Percentiles rank a stretch among this genome's conserved stretches.
Evolutionary conservation across 352 stramenopile genomes (phyloP).

Genomic region (Aphanomyces invadans): DNA sequence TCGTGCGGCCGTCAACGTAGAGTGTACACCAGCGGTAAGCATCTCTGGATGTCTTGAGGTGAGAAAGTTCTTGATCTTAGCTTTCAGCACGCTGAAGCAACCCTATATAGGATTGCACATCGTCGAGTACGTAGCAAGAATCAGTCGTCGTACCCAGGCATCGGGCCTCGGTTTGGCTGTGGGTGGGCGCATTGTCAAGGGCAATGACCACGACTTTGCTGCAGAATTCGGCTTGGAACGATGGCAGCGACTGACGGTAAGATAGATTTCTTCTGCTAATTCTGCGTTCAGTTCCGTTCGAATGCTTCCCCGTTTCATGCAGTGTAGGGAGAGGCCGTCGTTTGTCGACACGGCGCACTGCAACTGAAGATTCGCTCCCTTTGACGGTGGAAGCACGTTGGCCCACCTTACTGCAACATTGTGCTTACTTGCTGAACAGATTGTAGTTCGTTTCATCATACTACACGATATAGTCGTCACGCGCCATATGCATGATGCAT

Average conservation of each 20-base stretch:
- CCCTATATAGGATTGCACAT: no score
- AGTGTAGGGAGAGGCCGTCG: not conserved
- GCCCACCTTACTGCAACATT: not conserved
- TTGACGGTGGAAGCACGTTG: not conserved
- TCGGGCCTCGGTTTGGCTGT: constrained; percentile 9
- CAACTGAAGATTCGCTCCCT: not conserved
- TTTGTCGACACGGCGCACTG: not conserved
- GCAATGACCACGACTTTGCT: constrained; percentile 14
- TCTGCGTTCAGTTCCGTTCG: not conserved
- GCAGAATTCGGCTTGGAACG: not conserved
- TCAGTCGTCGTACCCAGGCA: not conserved
- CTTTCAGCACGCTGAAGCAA: no score
- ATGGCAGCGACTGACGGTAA: not conserved
- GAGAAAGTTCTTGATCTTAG: no score
- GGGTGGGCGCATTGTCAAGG: constrained; percentile 12
- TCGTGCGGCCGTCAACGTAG: no score
- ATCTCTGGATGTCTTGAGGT: no score
- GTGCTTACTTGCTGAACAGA: constrained; percentile 24
- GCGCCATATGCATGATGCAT: not conserved
- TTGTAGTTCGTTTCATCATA: constrained; percentile 27
- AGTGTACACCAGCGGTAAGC: no score
- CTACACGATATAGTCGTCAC: constrained; percentile 24
- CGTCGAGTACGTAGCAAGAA: constrained; percentile 15
- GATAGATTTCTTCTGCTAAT: constrained; percentile 10
- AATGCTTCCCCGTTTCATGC: not conserved